Evolutionary conservation across 2,329 filamentous ascomycete genomes (phyloP), one percentile per base, ranked within the genome.

Genomic region (Pyrenophora teres): DNA sequence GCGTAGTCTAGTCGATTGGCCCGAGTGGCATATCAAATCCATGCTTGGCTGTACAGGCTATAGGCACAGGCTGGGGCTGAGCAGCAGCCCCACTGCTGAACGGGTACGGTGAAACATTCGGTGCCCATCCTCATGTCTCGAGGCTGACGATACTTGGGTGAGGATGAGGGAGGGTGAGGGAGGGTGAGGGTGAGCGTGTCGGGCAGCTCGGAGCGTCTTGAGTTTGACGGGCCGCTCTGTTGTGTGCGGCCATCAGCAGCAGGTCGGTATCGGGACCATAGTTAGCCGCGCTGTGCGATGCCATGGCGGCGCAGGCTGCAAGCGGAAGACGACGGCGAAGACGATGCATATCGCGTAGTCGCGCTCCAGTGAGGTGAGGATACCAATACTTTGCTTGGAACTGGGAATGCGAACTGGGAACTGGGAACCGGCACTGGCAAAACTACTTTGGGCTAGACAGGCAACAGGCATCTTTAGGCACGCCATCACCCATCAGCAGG

Each of bases 21-120:
- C 62, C 58, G 58, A 58, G 57, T 44, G 36, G 60, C 53, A 59
- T 59, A 58, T 60, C 63, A 66, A 63, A 67, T 66, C 52, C 46
- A 32, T 42, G 45, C 58, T 61, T 68, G 59, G 52, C 57, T 45
- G 40, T 40, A 44, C 35, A 35, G 43, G 35, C 39, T 31, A 15
- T 15, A 15, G 15, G 15, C 15, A 15, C 1, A 15, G 43, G 35
- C 39, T 31, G 40, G 48, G 59, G 47, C 48, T 56, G 52, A 3
- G 4, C 4, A 3, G 4, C 23, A 39, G 52, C 56, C 59, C 59
- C 60, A 60, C 58, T 48, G 45, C 46, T 30, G 54, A 60, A 57
- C 56, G 59, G 48, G 60, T 52, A 41, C 53, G 54, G 58, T 65
- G 62, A 68, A 68, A 67, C 65, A 64, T 52, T 49, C 52, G 52